phyloP scores from a whole-genome alignment of 352 stramenopile genomes.

The Globisporangium nunn region DNA sequence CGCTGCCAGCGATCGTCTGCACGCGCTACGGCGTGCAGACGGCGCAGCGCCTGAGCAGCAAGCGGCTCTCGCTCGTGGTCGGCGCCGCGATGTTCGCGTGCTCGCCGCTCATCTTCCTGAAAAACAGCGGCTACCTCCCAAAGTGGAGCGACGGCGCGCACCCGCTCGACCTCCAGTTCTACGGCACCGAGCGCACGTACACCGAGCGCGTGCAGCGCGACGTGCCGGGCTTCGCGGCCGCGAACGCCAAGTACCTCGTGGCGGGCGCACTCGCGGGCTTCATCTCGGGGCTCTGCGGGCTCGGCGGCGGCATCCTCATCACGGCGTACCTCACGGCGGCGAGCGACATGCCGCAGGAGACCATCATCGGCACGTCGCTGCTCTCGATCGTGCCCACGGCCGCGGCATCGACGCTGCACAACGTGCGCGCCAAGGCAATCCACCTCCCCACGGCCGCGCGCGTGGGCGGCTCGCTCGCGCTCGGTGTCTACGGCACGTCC shows the following conservation, averaged over 20 bases:
- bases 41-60: slow-evolving; percentile 68
- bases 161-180: slow-evolving; percentile 77
- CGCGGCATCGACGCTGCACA: slow-evolving; percentile 74
- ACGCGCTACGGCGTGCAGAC: slow-evolving; percentile 76
- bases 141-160: slow-evolving; percentile 52
- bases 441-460: slow-evolving; percentile 64
- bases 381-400: slow-evolving; percentile 77
- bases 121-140: slow-evolving; percentile 70
- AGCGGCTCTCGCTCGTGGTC: slow-evolving; percentile 68
- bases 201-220: slow-evolving; percentile 33
- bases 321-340: slow-evolving; percentile 79
- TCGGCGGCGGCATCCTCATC: slow-evolving; percentile 82
- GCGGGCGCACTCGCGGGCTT: slow-evolving; percentile 70
- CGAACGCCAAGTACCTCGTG: slow-evolving; percentile 73
- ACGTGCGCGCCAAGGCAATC: slow-evolving; percentile 70
- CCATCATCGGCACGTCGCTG: slow-evolving; percentile 81
- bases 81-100: slow-evolving; percentile 71
- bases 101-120: slow-evolving; percentile 78
- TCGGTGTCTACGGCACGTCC: slow-evolving; percentile 68
- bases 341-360: slow-evolving; percentile 80
- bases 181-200: slow-evolving; percentile 32
- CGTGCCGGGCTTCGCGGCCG: slow-evolving; percentile 31
- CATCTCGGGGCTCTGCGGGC: slow-evolving; percentile 76
- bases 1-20: slow-evolving; percentile 63
- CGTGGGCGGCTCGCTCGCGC: slow-evolving; percentile 55